These are phyloP conservation scores for Aegle marmelos DNA, from an alignment of 345 rosid genomes.

Conservation along the genomic window DNA sequence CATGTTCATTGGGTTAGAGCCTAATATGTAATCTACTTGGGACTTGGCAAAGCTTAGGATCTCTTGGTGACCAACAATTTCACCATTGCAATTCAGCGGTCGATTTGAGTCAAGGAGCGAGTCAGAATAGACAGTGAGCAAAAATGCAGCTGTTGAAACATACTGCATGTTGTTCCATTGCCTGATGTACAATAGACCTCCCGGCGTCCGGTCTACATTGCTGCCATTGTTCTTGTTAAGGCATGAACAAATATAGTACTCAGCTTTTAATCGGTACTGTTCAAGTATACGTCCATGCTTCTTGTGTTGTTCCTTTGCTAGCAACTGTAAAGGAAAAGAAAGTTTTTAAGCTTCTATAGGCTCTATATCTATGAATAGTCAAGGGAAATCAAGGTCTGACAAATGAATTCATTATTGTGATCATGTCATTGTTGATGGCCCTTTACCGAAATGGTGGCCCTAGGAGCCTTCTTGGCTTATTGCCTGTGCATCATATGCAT, in stretches of 20 bases:
- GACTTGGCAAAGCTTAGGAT: conserved; percentile 59
- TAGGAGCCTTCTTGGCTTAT: neutral
- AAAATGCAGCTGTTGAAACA: conserved; percentile 76
- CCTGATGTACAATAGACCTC: conserved; percentile 70
- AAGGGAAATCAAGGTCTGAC: neutral
- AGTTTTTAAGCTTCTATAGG: neutral
- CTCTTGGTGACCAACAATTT: conserved; percentile 37
- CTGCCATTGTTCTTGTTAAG: conserved; percentile 54
- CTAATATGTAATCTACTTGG: conserved; percentile 83
- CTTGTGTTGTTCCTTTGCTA: conserved; percentile 44
- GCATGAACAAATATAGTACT: conserved; percentile 76
- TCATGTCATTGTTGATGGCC: neutral
- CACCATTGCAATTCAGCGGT: conserved; percentile 45
- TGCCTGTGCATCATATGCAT: conserved; percentile 3
- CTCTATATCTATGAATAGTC: neutral
- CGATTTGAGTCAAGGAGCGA: conserved; percentile 38
- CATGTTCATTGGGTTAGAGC: conserved; percentile 77
- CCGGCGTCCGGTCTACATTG: conserved; percentile 68
- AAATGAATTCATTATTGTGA: neutral
- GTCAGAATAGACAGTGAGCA: conserved; percentile 72
- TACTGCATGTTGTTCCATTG: conserved; percentile 99
- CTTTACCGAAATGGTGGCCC: neutral
- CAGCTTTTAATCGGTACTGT: conserved; percentile 68
- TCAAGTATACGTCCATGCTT: conserved; percentile 38
- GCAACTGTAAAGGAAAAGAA: conserved; percentile 15